Conservation (phyloP, 2,329 filamentous ascomycete species). For the Trichoderma brevicompactum region DNA sequence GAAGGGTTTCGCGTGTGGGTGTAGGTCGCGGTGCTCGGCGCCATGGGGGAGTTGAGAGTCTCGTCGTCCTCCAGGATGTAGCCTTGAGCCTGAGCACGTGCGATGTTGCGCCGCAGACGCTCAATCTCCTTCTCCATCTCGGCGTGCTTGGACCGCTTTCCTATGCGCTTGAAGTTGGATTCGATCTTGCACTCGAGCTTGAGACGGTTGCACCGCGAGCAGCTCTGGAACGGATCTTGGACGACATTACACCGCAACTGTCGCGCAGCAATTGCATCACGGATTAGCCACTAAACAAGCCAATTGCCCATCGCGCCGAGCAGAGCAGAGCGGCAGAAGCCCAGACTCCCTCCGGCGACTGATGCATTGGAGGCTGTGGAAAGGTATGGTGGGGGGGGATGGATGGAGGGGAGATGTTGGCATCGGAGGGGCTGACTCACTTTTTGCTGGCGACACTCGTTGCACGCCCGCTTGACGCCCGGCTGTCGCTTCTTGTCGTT, state of each 20-base stretch:
- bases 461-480: conserved; percentile 78
- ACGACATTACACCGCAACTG: conserved; percentile 83
- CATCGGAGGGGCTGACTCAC: conserved; percentile 52
- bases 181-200: conserved; percentile 85
- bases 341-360: background rate
- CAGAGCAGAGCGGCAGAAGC: background rate
- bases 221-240: conserved; percentile 78
- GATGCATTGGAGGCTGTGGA: background rate
- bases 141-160: conserved; percentile 80
- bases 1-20: conserved; percentile 65
- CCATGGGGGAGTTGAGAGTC: conserved; percentile 62
- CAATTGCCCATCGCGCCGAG: conserved; percentile 1
- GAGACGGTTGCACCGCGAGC: conserved; percentile 76
- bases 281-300: conserved; percentile 10
- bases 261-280: conserved; percentile 26
- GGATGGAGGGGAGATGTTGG: conserved; percentile 6
- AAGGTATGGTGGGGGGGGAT: background rate
- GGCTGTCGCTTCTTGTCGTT: conserved; percentile 67
- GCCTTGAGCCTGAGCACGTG: conserved; percentile 63
- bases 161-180: conserved; percentile 70
- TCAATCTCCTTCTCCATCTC: conserved; percentile 87
- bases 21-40: conserved; percentile 56
- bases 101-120: conserved; percentile 63
- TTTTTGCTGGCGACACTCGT: conserved; percentile 85
- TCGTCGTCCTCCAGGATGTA: conserved; percentile 61